Percentiles rank a stretch among this genome's conserved stretches.
Conservation (phyloP, 179 eudicot genomes). For the Spergularia azorica region DNA sequence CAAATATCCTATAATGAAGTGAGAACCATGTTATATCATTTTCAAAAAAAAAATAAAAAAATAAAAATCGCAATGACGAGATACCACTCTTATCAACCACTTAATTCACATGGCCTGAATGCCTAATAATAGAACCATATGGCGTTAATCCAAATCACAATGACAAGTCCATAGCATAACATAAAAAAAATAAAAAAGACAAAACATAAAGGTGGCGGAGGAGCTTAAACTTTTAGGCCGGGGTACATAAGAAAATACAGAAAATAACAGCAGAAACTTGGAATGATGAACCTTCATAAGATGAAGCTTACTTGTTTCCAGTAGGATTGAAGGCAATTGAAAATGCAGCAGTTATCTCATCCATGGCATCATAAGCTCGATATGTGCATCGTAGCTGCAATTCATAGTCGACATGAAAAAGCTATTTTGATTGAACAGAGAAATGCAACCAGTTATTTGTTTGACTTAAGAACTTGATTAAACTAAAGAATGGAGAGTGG, state of each 20-base stretch:
- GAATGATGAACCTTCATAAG: conserved; percentile 1
- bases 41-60: not conserved
- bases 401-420: conserved; percentile 9
- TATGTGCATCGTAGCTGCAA: conserved; percentile 95
- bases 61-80: no score
- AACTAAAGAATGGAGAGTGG: not conserved
- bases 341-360: conserved; percentile 95
- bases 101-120: not conserved
- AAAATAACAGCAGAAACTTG: not conserved
- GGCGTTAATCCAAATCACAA: not conserved
- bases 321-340: conserved; percentile 84
- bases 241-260: conserved; percentile 11
- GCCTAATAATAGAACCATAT: not conserved
- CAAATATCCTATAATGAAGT: conserved; percentile 63
- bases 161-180: no score
- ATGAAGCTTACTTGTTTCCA: conserved; percentile 71
- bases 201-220: no score
- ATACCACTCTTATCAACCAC: no score
- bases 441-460: not conserved
- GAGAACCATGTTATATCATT: conserved; percentile 9
- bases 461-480: not conserved
- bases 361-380: conserved; percentile 98
- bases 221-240: not conserved
- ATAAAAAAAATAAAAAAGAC: no score
- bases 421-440: not conserved